Base-by-base conservation (phyloP, 208 protist species). In the Strigomonas culicis region DNA sequence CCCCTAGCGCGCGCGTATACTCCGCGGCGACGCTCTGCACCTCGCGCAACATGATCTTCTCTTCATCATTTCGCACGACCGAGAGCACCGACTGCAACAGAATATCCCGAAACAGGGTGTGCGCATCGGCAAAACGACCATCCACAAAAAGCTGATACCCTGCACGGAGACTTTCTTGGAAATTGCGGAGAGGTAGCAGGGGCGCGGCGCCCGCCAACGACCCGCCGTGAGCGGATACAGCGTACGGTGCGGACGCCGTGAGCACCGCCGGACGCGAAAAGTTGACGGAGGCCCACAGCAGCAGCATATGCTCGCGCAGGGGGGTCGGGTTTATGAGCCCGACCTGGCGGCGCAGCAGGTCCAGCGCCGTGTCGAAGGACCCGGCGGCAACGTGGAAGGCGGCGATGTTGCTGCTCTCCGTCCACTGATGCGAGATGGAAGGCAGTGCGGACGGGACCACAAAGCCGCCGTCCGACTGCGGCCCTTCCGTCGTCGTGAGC, bases 311-410 rank as follows among this genome's bases (percentile, higher is more conserved):
- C 30, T 64, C 59, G 65, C 93, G 87, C 24, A 99, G 69, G 47
- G 98, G 97, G 41, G 68, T 63, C 17, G 89, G 96, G 70, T 98
- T 83, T 36, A 86, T 70, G 28, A 98, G 71, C 22, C 96, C 97
- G 66, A 96, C 79, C 80, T 98, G 96, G 24, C 83, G 69, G 49
- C 88, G 64, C 21, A 97, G 74, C 41, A 98, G 70, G 17, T 92
- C 65, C 77, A 99, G 93, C 2, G 97, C 98, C 3, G 76, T 90
- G 19, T 84, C 78, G 66, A 99, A 99, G 1, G 90, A 88, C 10
- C 97, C 97, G 11, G 97, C 95, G n/a, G 97, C 95, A 27, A 96
- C 76, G 65, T 99, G 97, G 72, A 98, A 97, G 19, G 79, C 86
- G 10, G 96, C 87, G 30, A 95, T 63, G 21, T 59, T 76, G 60